Percentiles rank a stretch among this genome's conserved stretches.
Evolutionary conservation across 2,329 filamentous ascomycete species (phyloP).

Genomic region (Orbilia oligospora): DNA sequence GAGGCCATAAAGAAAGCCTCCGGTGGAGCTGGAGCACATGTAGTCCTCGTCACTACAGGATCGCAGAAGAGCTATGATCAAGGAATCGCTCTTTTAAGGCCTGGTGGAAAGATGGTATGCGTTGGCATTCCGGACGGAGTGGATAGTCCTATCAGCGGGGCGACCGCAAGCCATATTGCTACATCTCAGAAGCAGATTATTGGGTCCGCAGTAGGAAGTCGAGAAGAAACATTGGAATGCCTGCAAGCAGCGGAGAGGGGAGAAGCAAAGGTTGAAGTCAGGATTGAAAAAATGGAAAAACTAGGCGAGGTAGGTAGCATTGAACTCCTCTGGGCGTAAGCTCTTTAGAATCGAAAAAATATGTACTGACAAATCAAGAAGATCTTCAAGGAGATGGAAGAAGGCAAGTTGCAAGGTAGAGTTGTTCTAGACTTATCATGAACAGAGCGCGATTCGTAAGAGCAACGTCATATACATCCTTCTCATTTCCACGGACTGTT

Average conservation of each 20-base stretch:
- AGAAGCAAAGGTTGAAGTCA: conserved; percentile 48
- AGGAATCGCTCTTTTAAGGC: conserved; percentile 25
- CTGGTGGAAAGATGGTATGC: conserved; percentile 48
- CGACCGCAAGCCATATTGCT: conserved; percentile 40
- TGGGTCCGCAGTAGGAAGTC: conserved; percentile 42
- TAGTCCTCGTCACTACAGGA: conserved; percentile 38
- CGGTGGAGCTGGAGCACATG: conserved; percentile 50
- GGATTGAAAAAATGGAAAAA: conserved; percentile 42
- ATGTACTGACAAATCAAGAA: conserved; percentile 2
- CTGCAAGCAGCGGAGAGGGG: conserved; percentile 39
- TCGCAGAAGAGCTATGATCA: conserved; percentile 53
- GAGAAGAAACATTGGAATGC: conserved; percentile 44
- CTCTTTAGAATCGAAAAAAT: neutral
- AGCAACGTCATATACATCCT: neutral
- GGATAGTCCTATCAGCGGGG: conserved; percentile 43
- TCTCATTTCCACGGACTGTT: neutral
- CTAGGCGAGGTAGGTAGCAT: conserved; percentile 31
- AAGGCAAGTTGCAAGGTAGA: conserved; percentile 37
- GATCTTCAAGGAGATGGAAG: conserved; percentile 54
- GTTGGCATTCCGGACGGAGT: conserved; percentile 55
- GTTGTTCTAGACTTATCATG: conserved; percentile 48
- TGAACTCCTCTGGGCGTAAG: neutral
- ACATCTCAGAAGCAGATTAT: conserved; percentile 45
- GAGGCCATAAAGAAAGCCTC: conserved; percentile 61
- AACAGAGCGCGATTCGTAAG: neutral